These are phyloP conservation scores for Jamesozyma jinghongensis DNA, from an alignment of 805 yeast species.

Conservation along the genomic window DNA sequence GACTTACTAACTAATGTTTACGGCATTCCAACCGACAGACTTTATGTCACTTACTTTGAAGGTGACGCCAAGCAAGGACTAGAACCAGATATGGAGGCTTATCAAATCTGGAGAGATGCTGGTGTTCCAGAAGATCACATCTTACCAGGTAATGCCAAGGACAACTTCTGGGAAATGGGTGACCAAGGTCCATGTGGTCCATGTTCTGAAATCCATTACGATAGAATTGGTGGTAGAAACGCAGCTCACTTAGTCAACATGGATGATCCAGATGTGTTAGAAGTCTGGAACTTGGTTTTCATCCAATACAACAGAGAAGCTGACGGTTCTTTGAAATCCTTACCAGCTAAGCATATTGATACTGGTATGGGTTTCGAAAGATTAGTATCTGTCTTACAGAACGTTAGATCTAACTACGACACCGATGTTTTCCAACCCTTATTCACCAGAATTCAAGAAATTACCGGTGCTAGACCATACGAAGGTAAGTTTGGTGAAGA, in stretches of 20 bases:
- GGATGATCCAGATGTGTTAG: constrained; percentile 97
- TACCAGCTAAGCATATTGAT: constrained; percentile 94
- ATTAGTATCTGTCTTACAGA: constrained; percentile 87
- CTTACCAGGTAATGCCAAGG: constrained; percentile 80
- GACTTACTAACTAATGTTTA: constrained; percentile 79
- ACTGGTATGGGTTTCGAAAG: constrained; percentile 99
- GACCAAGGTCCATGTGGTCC: constrained; percentile 99
- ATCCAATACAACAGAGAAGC: constrained; percentile 95
- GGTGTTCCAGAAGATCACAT: constrained; percentile 92
- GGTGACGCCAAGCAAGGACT: constrained; percentile 80
- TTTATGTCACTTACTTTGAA: constrained; percentile 93
- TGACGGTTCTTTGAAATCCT: constrained; percentile 63
- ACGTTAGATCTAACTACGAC: constrained; percentile 88
- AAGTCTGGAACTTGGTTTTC: constrained; percentile 96
- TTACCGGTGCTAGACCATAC: constrained; percentile 88
- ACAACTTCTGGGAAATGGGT: constrained; percentile 99
- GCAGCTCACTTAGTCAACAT: constrained; percentile 83
- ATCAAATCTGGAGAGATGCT: constrained; percentile 70
- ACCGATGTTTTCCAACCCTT: constrained; percentile 93
- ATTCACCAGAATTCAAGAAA: constrained; percentile 77
- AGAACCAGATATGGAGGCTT: constrained; percentile 91
- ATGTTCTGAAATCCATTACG: constrained; percentile 95
- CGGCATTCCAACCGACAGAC: constrained; percentile 66
- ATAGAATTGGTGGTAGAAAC: constrained; percentile 96
- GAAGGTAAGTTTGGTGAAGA: constrained; percentile 89